phyloP scores from a whole-genome alignment of 73 alveolate genomes.

The Blepharisma japonicum region DNA sequence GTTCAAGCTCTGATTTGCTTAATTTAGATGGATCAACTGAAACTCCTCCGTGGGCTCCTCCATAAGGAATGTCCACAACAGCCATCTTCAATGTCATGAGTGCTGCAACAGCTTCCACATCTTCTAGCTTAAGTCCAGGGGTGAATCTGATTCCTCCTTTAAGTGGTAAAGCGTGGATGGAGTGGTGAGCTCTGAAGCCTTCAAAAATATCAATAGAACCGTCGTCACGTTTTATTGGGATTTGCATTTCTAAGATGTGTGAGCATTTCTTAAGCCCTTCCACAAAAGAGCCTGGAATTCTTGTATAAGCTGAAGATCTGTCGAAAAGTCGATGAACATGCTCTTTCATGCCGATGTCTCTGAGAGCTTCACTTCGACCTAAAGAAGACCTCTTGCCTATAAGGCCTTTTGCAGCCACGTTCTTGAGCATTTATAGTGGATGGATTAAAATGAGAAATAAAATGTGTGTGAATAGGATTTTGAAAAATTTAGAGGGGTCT shows the following conservation, averaged over 20 bases:
- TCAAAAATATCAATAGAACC: slow-evolving; percentile 48
- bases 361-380: background rate
- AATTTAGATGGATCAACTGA: slow-evolving; percentile 49
- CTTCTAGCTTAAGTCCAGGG: slow-evolving; percentile 42
- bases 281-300: slow-evolving; percentile 39
- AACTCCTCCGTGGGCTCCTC: slow-evolving; percentile 75
- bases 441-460: no score
- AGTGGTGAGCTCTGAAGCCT: slow-evolving; percentile 67
- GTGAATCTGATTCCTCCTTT: slow-evolving; percentile 66
- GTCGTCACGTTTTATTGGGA: slow-evolving; percentile 47
- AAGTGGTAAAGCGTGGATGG: slow-evolving; percentile 50
- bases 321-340: slow-evolving; percentile 45
- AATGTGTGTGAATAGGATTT: no score
- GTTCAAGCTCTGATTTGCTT: slow-evolving; percentile 52
- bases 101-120: slow-evolving; percentile 55
- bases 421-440: slow-evolving; percentile 19
- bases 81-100: slow-evolving; percentile 58
- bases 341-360: slow-evolving; percentile 50
- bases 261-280: slow-evolving; percentile 44
- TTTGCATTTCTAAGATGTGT: slow-evolving; percentile 35
- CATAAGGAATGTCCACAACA: slow-evolving; percentile 55
- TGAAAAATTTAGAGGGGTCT: no score
- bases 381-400: slow-evolving; percentile 7
- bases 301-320: slow-evolving; percentile 54
- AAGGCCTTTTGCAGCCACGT: slow-evolving; percentile 6